Evolutionary conservation across 257 asterid species (phyloP).

Genomic region (Schizonepeta tenuifolia): DNA sequence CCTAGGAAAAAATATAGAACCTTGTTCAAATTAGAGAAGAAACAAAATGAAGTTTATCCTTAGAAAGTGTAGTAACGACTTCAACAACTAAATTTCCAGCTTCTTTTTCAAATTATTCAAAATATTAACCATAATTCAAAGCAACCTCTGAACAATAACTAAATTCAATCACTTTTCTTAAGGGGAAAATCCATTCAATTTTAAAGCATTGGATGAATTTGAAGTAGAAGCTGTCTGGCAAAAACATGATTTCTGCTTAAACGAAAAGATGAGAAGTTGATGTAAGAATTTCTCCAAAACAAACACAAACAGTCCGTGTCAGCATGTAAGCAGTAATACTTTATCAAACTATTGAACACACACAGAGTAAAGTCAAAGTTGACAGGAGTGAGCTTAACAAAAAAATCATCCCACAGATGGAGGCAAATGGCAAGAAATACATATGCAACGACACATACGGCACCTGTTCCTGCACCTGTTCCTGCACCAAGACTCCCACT

Average conservation of each 20-base stretch:
- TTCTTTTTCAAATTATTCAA: too few relatives aligned
- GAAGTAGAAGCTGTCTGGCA: background rate
- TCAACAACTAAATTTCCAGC: too few relatives aligned
- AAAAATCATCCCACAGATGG: conserved; percentile 11
- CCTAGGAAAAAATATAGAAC: too few relatives aligned
- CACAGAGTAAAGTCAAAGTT: background rate
- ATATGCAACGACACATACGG: conserved; percentile 1
- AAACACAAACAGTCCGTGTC: background rate
- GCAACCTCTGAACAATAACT: too few relatives aligned
- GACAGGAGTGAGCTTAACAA: conserved; percentile 25
- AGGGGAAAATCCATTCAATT: background rate
- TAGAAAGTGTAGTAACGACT: too few relatives aligned
- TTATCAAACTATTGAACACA: background rate
- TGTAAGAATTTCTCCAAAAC: background rate
- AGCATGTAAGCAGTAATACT: conserved; percentile 2
- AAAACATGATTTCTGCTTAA: background rate
- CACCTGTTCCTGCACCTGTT: conserved; percentile 13
- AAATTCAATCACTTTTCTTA: background rate
- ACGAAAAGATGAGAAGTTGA: background rate
- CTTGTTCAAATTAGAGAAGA: too few relatives aligned
- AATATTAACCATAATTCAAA: too few relatives aligned
- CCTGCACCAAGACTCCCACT: conserved; percentile 28
- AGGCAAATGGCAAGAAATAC: conserved; percentile 25
- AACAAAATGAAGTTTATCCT: too few relatives aligned
- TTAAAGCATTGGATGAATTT: background rate